Conservation (phyloP, 2,329 filamentous ascomycete genomes). For the Pseudogymnoascus sp. region DNA sequence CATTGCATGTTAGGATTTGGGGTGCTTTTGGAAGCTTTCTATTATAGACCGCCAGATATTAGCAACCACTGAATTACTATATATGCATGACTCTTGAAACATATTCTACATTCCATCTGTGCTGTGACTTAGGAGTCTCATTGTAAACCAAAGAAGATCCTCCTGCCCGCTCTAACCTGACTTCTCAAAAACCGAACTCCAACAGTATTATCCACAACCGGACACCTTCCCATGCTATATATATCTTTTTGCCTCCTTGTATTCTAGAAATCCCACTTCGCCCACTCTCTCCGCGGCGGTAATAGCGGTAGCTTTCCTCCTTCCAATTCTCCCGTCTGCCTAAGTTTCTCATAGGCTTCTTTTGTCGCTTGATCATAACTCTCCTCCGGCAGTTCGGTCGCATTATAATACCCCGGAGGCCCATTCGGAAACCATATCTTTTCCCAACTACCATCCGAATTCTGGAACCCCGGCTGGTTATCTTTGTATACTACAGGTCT, state of each 20-base stretch:
- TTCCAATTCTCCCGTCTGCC: constrained; percentile 59
- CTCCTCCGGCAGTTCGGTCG: constrained; percentile 53
- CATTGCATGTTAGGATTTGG: constrained; percentile 3
- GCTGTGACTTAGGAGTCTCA: background rate
- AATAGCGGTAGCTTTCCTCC: constrained; percentile 67
- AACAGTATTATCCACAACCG: constrained; percentile 6
- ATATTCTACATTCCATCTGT: constrained; percentile 4
- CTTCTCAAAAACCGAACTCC: background rate
- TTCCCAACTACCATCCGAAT: constrained; percentile 48
- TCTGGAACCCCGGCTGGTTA: constrained; percentile 40
- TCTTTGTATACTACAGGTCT: constrained; percentile 54
- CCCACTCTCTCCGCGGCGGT: constrained; percentile 72
- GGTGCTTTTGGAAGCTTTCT: background rate
- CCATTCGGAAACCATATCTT: constrained; percentile 70
- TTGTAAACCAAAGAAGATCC: background rate
- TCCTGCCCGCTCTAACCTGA: background rate
- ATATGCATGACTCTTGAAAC: constrained; percentile 9
- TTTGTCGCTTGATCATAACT: constrained; percentile 54
- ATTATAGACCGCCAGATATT: background rate
- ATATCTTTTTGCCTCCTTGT: background rate
- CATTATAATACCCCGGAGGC: constrained; percentile 53
- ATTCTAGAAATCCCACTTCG: constrained; percentile 61
- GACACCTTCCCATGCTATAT: constrained; percentile 5
- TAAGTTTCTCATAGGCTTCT: constrained; percentile 56
- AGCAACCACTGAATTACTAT: constrained; percentile 2